phyloP scores from a whole-genome alignment of 1,284 basidiomycete genomes.

The Tilletia indica region DNA sequence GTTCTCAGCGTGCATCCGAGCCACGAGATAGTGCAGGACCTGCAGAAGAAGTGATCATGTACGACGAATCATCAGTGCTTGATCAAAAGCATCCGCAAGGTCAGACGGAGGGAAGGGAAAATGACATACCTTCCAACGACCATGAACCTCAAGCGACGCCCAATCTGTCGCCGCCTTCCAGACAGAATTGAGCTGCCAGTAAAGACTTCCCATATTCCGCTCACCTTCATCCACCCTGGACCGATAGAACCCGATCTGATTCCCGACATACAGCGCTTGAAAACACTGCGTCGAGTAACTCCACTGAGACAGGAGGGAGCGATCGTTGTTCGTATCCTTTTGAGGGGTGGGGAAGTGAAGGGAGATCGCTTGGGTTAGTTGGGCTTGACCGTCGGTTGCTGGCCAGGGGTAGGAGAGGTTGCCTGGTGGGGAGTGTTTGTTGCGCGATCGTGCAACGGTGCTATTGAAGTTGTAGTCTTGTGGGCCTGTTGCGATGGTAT shows the following conservation, averaged over 20 bases:
- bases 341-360: slow-evolving; percentile 46
- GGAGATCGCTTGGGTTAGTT: slow-evolving; percentile 64
- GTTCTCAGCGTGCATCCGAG: slow-evolving; percentile 61
- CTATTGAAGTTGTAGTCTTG: slow-evolving; percentile 67
- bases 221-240: slow-evolving; percentile 65
- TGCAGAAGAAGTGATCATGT: not conserved
- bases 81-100: not conserved
- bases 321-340: not conserved
- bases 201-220: slow-evolving; percentile 66
- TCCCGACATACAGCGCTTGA: slow-evolving; percentile 50
- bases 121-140: slow-evolving; percentile 65
- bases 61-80: not conserved
- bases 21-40: slow-evolving; percentile 59
- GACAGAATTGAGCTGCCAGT: slow-evolving; percentile 70
- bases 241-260: slow-evolving; percentile 68
- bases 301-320: slow-evolving; percentile 21
- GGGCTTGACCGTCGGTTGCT: slow-evolving; percentile 62
- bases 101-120: not conserved
- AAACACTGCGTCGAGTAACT: slow-evolving; percentile 34
- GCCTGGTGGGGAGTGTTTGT: slow-evolving; percentile 64
- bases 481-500: not conserved
- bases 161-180: slow-evolving; percentile 66
- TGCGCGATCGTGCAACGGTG: slow-evolving; percentile 64
- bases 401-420: slow-evolving; percentile 65
- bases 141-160: slow-evolving; percentile 66